Base-by-base conservation (phyloP, 768 basidiomycete genomes). In the Gymnopilus dilepis region DNA sequence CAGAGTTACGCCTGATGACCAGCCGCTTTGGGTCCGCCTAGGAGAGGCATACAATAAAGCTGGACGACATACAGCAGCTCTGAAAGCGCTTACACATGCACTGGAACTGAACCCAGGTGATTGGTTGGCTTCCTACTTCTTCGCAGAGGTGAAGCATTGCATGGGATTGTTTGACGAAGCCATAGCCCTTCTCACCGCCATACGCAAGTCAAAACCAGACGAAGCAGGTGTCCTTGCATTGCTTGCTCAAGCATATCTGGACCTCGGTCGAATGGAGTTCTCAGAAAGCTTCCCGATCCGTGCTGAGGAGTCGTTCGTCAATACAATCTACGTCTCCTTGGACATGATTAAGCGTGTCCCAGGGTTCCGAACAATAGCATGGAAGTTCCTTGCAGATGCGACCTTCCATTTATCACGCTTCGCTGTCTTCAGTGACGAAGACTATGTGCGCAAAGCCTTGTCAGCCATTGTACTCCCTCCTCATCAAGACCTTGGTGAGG, bases 31-130 rank as follows among this genome's bases (percentile, higher is more conserved):
- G 97, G 80, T 95, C 13, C 86, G 92, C 37, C 82, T 99, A 2
- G 96, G 96, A 1, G 94, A 97, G 74, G 92, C 94, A 0, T 99
- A 99, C 67, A 86, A 85, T 66, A 89, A 85, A 69, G 90, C 93
- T 11, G 97, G 97, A 51, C 86, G 94, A 33, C 91, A 95, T 66
- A 87, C 86, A 17, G 96, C 97, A 15, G 92, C 95, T 0, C 74
- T 97, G 61, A 99, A 97, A 73, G 91, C 96, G 0, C 85, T 99
- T 19, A 76, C 80, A 8, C 88, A 83, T 48, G 94, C 94, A 0
- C 82, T 85, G 13, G 87, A 90, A 61, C 81, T 97, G 59, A 78
- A 86, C 21, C 87, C 92, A 0, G 74, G 84, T 11, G 89, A 94
- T 64, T 99, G 97, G 97, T 78, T 92, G 63, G 91, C 89, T 68